phyloP scores from a whole-genome alignment of 768 basidiomycete genomes.

The Mycena galopus region DNA sequence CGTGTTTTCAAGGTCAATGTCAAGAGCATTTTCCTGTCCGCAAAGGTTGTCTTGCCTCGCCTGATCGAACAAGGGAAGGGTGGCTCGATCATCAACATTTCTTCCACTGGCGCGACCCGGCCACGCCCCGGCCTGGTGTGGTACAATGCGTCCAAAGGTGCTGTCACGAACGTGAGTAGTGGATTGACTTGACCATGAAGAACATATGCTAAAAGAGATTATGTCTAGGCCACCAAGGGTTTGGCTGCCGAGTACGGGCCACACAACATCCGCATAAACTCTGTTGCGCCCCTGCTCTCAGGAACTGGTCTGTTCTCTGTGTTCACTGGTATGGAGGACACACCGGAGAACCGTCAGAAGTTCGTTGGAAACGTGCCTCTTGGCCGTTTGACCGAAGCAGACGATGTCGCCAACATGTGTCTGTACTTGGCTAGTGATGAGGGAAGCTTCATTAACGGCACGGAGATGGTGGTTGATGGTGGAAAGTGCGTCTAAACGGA shows the following conservation, averaged over 20 bases:
- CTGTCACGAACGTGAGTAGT: conserved; percentile 23
- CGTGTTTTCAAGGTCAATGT: conserved; percentile 28
- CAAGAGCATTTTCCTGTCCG: conserved; percentile 27
- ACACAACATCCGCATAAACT: conserved; percentile 27
- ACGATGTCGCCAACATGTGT: conserved; percentile 28
- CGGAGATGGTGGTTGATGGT: conserved; percentile 27
- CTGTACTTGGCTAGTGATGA: conserved; percentile 28
- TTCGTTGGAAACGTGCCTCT: conserved; percentile 26
- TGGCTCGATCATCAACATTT: conserved; percentile 29
- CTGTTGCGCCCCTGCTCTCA: conserved; percentile 27
- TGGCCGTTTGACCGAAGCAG: conserved; percentile 25
- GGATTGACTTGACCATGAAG: conserved; percentile 15
- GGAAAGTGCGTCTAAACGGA: conserved; percentile 23
- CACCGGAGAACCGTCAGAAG: conserved; percentile 22
- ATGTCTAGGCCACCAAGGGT: conserved; percentile 26
- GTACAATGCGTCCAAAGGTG: conserved; percentile 27
- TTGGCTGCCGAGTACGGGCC: conserved; percentile 26
- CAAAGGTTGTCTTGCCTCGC: conserved; percentile 26
- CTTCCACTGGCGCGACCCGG: conserved; percentile 24
- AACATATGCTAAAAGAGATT: conserved; percentile 22
- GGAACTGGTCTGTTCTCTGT: conserved; percentile 26
- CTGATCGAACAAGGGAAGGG: conserved; percentile 28
- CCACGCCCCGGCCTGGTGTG: conserved; percentile 24
- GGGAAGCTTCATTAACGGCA: conserved; percentile 25
- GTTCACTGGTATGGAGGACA: conserved; percentile 25